phyloP scores from a whole-genome alignment of 805 yeast genomes.

The Metschnikowia sp. region DNA sequence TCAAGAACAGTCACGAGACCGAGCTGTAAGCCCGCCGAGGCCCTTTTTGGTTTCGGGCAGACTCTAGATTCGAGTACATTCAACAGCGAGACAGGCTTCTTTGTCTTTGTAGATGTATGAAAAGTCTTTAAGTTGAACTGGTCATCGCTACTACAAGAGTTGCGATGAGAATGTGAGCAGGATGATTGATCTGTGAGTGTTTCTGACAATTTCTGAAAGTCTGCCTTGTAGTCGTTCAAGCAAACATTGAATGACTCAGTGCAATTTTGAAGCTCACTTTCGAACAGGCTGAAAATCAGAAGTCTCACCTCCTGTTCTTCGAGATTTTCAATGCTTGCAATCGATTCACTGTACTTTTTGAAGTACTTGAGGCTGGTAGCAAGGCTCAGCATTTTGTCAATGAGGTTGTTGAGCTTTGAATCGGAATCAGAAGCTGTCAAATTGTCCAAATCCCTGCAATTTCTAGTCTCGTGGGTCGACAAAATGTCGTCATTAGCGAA shows the following conservation, averaged over 20 bases:
- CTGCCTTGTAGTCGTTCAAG: conserved; percentile 23
- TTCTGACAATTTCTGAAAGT: conserved; percentile 4
- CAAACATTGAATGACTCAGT: conserved; percentile 31
- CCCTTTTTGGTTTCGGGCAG: conserved; percentile 22
- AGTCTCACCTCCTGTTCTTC: conserved; percentile 38
- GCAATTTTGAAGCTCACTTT: conserved; percentile 27
- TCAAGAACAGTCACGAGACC: conserved; percentile 40
- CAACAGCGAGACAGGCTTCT: conserved; percentile 17
- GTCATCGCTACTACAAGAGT: conserved; percentile 14
- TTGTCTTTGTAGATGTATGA: conserved; percentile 29
- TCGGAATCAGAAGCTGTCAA: conserved; percentile 11
- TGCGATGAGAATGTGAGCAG: conserved; percentile 19
- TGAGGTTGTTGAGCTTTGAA: conserved; percentile 23
- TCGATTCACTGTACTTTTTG: conserved; percentile 35
- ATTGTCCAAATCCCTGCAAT: neutral
- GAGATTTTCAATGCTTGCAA: conserved; percentile 19
- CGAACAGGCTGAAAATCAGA: conserved; percentile 34
- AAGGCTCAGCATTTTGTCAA: conserved; percentile 29
- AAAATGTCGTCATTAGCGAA: conserved; percentile 17
- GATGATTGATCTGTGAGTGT: conserved; percentile 13
- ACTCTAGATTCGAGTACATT: neutral
- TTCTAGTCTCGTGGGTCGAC: neutral
- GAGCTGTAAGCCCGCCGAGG: conserved; percentile 36
- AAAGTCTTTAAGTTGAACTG: conserved; percentile 30
- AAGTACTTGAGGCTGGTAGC: conserved; percentile 36